Percentiles rank a stretch among this genome's conserved stretches.
Conservation (phyloP, 305 asterid species). For the Ajuga reptans region DNA sequence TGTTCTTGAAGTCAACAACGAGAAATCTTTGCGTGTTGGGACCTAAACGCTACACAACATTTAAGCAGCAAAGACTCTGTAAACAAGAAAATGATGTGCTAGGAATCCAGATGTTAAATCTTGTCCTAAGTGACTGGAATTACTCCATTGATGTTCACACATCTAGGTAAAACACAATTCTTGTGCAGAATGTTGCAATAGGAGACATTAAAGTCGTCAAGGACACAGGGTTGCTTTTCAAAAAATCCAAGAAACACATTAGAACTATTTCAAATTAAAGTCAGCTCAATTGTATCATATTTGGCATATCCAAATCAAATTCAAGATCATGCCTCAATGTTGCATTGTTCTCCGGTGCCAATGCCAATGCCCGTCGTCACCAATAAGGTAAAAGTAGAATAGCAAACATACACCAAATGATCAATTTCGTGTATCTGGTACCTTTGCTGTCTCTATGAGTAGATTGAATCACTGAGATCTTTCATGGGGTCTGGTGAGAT, state of each 20-base stretch:
- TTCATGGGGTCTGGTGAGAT: neutral
- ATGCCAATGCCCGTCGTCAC: neutral
- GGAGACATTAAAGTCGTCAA: neutral
- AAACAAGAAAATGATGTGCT: neutral
- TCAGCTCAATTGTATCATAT: neutral
- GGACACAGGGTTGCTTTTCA: neutral
- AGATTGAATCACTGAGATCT: neutral
- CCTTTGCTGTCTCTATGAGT: neutral
- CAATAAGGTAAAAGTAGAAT: neutral
- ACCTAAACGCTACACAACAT: neutral
- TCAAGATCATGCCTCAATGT: neutral
- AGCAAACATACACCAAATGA: neutral
- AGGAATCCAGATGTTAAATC: neutral
- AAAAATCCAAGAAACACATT: neutral
- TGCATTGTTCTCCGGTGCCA: neutral
- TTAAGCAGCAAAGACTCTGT: neutral
- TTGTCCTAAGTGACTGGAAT: neutral
- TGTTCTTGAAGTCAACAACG: neutral
- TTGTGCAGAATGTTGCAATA: neutral
- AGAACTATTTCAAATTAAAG: neutral
- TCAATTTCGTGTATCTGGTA: neutral
- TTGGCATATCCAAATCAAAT: neutral
- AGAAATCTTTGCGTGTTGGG: too few relatives aligned
- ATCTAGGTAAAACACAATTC: neutral
- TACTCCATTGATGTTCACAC: neutral